Conservation (phyloP, 192 early-diverging fungal species). For the Geranomyces michiganensis region DNA sequence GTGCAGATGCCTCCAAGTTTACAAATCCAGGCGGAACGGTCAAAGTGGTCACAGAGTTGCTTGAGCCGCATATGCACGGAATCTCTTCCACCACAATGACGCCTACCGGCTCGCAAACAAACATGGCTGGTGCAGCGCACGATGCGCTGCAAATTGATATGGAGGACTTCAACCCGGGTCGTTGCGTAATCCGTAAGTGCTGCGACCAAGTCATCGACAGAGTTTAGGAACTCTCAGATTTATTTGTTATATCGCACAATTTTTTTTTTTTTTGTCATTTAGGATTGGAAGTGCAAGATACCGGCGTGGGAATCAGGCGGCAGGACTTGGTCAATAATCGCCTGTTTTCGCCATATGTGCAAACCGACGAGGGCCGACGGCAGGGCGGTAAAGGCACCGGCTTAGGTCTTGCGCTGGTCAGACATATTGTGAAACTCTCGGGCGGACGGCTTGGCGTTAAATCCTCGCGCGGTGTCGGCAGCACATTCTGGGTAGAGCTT, state of each 20-base stretch:
- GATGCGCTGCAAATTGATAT: too few relatives aligned
- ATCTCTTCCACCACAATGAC: not conserved
- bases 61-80: constrained; percentile 2
- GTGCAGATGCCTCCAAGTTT: constrained; percentile 31
- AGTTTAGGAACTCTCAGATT: too few relatives aligned
- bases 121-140: too few relatives aligned
- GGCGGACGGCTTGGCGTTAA: constrained; percentile 30
- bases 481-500: constrained; percentile 32
- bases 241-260: too few relatives aligned
- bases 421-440: constrained; percentile 35
- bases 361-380: constrained; percentile 37
- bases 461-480: constrained; percentile 15
- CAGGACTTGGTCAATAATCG: constrained; percentile 29
- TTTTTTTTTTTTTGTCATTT: too few relatives aligned
- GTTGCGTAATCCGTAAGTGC: too few relatives aligned
- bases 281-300: constrained; percentile 35
- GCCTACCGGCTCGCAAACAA: too few relatives aligned
- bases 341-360: constrained; percentile 34
- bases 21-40: constrained; percentile 31
- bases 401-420: constrained; percentile 29
- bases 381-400: constrained; percentile 39
- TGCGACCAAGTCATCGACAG: too few relatives aligned
- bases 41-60: constrained; percentile 16
- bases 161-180: too few relatives aligned
- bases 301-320: constrained; percentile 23